Evolutionary conservation across 2,329 filamentous ascomycete genomes (phyloP).

Genomic region (Fusarium sp.): DNA sequence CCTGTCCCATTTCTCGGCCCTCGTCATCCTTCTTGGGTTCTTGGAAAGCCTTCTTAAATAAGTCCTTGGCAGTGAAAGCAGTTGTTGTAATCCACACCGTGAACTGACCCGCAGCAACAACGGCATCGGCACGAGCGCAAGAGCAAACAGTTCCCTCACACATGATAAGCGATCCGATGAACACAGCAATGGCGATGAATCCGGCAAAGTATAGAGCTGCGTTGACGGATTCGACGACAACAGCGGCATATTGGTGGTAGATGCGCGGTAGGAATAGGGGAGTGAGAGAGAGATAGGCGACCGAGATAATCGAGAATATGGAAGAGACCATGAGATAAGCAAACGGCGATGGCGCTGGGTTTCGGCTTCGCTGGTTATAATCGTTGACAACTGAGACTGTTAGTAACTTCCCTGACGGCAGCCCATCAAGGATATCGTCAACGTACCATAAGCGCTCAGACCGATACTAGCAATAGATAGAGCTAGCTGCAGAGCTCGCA

Average conservation of each 20-base stretch:
- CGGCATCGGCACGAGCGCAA: conserved; percentile 63
- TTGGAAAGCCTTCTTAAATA: conserved; percentile 55
- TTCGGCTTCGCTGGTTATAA: conserved; percentile 63
- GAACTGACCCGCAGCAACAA: conserved; percentile 64
- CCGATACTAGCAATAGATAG: conserved; percentile 38
- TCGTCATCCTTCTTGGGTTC: conserved; percentile 41
- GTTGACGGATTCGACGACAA: conserved; percentile 62
- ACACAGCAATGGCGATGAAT: conserved; percentile 67
- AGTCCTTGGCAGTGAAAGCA: conserved; percentile 56
- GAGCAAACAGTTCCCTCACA: conserved; percentile 67
- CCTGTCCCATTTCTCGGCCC: conserved; percentile 51
- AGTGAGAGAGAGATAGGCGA: conserved; percentile 62
- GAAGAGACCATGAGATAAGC: conserved; percentile 67
- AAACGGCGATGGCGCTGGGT: conserved; percentile 63
- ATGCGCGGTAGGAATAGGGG: conserved; percentile 56
- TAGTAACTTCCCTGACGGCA: background rate
- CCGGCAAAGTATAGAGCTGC: conserved; percentile 67
- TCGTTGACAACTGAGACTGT: conserved; percentile 63
- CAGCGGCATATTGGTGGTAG: conserved; percentile 58
- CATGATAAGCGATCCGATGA: conserved; percentile 64
- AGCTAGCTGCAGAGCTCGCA: conserved; percentile 39
- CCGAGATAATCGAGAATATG: conserved; percentile 63
- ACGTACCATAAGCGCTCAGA: conserved; percentile 39
- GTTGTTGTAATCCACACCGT: conserved; percentile 62
- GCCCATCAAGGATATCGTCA: background rate